phyloP scores from a whole-genome alignment of 495 filamentous ascomycete genomes.

The Pseudevernia furfuracea region DNA sequence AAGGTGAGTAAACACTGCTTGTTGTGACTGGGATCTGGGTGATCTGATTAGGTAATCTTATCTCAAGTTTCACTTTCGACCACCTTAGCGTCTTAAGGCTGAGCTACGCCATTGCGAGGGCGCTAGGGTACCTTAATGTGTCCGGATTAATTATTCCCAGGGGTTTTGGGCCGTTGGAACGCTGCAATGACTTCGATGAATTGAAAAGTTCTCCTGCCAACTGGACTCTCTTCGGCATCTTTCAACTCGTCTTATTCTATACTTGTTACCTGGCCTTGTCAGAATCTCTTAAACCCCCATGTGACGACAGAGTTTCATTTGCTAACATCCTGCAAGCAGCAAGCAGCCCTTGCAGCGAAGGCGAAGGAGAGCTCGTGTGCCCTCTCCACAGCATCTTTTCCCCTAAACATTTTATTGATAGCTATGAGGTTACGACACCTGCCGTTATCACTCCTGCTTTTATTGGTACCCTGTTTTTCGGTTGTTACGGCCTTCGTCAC shows the following conservation, averaged over 20 bases:
- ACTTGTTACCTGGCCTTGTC: not conserved
- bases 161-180: no score
- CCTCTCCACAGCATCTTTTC: not conserved
- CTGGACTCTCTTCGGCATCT: not conserved
- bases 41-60: not conserved
- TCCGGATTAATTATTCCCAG: no score
- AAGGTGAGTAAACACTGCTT: not conserved
- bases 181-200: not conserved
- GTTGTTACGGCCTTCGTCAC: conserved; percentile 26
- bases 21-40: not conserved
- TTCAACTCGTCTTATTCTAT: not conserved
- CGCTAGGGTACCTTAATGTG: no score
- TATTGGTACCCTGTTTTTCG: conserved; percentile 36
- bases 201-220: not conserved
- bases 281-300: not conserved
- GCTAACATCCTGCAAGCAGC: conserved; percentile 6
- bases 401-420: not conserved
- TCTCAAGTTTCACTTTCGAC: no score
- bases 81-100: no score
- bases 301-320: not conserved
- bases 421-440: conserved; percentile 41
- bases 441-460: conserved; percentile 38
- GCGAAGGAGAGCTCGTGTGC: not conserved
- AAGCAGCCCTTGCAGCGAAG: conserved; percentile 7
- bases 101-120: no score